Percentiles rank a stretch among this genome's conserved stretches.
Evolutionary conservation across 139 green algal species (phyloP).

Genomic region (Picochlorum sp.): DNA sequence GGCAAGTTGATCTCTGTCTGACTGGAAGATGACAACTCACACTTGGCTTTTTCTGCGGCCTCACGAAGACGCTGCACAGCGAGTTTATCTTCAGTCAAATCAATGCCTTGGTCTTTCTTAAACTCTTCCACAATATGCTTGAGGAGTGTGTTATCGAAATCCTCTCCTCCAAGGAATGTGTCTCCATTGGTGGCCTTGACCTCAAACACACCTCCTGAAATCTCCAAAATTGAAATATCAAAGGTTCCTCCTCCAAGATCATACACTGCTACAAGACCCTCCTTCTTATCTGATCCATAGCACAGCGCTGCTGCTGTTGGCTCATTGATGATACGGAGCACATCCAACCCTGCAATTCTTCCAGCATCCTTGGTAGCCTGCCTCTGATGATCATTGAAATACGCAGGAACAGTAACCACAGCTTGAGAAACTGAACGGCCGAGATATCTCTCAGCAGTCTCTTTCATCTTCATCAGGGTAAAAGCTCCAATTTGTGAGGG

Average conservation of each 20-base stretch:
- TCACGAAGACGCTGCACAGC: slow-evolving; percentile 92
- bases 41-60: slow-evolving; percentile 95
- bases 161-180: slow-evolving; percentile 97
- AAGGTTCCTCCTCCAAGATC: slow-evolving; percentile 94
- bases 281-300: slow-evolving; percentile 96
- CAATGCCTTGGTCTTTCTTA: slow-evolving; percentile 86
- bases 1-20: slow-evolving; percentile 98
- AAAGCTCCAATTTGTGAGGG: slow-evolving; percentile 92
- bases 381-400: slow-evolving; percentile 98
- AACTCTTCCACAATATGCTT: slow-evolving; percentile 56
- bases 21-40: slow-evolving; percentile 81
- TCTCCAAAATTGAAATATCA: slow-evolving; percentile 98
- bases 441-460: slow-evolving; percentile 93
- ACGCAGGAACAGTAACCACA: slow-evolving; percentile 96
- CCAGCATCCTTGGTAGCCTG: slow-evolving; percentile 79
- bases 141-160: slow-evolving; percentile 93
- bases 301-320: slow-evolving; percentile 91
- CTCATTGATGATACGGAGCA: slow-evolving; percentile 99
- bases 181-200: slow-evolving; percentile 97
- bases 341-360: slow-evolving; percentile 82
- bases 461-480: slow-evolving; percentile 94
- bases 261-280: slow-evolving; percentile 90
- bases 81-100: slow-evolving; percentile 88
- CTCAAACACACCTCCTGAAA: slow-evolving; percentile 92
- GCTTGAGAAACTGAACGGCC: slow-evolving; percentile 78